Conservation (phyloP, 2,329 filamentous ascomycete genomes). For the Trichoderma citrinoviride region DNA sequence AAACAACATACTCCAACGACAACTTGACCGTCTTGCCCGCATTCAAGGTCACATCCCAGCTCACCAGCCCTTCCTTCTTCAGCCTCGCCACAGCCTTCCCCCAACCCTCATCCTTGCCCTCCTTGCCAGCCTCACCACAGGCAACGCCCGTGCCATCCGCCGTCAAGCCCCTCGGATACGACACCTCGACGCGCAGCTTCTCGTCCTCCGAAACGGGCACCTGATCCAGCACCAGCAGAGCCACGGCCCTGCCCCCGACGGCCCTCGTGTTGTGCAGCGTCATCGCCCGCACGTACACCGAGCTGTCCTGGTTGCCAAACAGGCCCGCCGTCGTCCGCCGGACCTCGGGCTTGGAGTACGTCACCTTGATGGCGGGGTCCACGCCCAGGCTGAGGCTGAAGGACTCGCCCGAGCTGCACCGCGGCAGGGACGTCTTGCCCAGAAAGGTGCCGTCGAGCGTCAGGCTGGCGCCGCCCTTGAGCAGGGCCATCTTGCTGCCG, state of each 20-base stretch:
- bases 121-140: slow-evolving; percentile 33
- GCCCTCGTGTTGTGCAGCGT: slow-evolving; percentile 52
- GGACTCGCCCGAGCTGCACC: slow-evolving; percentile 52
- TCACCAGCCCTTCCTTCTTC: slow-evolving; percentile 56
- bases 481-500: slow-evolving; percentile 53
- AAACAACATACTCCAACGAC: slow-evolving; percentile 60
- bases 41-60: slow-evolving; percentile 58
- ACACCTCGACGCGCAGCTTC: slow-evolving; percentile 50
- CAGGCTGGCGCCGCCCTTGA: slow-evolving; percentile 54
- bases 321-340: slow-evolving; percentile 50
- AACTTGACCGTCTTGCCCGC: slow-evolving; percentile 57
- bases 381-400: slow-evolving; percentile 58
- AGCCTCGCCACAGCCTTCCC: slow-evolving; percentile 53
- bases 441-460: slow-evolving; percentile 64
- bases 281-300: slow-evolving; percentile 48
- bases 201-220: slow-evolving; percentile 62
- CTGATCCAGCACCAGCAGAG: slow-evolving; percentile 57
- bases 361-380: slow-evolving; percentile 55
- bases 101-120: slow-evolving; percentile 41
- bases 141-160: slow-evolving; percentile 39
- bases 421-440: slow-evolving; percentile 54
- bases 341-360: slow-evolving; percentile 56
- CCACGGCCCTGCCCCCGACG: slow-evolving; percentile 38
- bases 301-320: slow-evolving; percentile 53
- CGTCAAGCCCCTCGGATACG: slow-evolving; percentile 47